A percentile compares a stretch with the other conserved stretches of the same genome.
phyloP scores from a whole-genome alignment of 257 asterid genomes.

The Plectranthus barbatus region DNA sequence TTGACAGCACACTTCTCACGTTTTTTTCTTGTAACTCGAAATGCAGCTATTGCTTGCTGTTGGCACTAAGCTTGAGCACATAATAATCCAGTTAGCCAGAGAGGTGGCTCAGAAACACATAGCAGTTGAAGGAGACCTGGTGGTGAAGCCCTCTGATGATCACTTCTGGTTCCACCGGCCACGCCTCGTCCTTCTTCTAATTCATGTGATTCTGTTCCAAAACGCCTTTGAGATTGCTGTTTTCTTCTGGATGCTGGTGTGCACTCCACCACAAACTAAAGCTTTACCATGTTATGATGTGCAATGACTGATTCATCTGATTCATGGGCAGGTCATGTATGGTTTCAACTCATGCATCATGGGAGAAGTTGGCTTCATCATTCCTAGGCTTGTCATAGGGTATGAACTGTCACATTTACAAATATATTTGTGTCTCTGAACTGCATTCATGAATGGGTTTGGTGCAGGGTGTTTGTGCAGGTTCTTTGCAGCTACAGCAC shows the following conservation, averaged over 20 bases:
- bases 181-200: slow-evolving; percentile 31
- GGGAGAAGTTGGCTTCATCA: slow-evolving; percentile 38
- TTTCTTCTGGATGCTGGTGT: slow-evolving; percentile 52
- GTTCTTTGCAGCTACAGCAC: slow-evolving; percentile 74
- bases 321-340: slow-evolving; percentile 28
- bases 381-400: slow-evolving; percentile 59
- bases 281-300: not conserved
- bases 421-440: not conserved
- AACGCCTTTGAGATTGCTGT: slow-evolving; percentile 52
- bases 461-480: slow-evolving; percentile 54
- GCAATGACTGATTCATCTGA: not conserved
- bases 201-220: slow-evolving; percentile 48
- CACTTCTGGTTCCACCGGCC: slow-evolving; percentile 56
- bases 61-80: slow-evolving; percentile 68
- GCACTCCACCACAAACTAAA: not conserved
- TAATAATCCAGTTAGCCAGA: slow-evolving; percentile 37
- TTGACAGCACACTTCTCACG: not conserved
- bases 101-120: slow-evolving; percentile 41
- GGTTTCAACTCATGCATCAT: slow-evolving; percentile 64
- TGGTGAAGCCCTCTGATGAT: slow-evolving; percentile 42
- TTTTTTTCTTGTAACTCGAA: not conserved
- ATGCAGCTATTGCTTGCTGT: slow-evolving; percentile 56
- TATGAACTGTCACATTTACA: slow-evolving; percentile 4
- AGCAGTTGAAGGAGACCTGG: slow-evolving; percentile 38
- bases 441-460: not conserved